phyloP scores from a whole-genome alignment of 805 yeast species.

The Saccharomyces paradoxus region DNA sequence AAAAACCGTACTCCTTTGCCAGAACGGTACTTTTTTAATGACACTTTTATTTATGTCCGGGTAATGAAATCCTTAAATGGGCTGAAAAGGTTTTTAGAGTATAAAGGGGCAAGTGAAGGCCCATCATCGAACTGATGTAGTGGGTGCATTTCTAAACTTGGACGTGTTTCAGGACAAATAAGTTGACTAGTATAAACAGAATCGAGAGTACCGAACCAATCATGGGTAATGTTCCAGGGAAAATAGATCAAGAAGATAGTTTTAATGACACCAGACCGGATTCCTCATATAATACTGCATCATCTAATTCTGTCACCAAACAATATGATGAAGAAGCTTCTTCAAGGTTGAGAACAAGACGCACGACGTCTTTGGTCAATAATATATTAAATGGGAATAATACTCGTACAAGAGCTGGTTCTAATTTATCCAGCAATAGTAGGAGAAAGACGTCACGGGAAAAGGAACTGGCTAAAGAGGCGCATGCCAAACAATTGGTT shows the following conservation, averaged over 20 bases:
- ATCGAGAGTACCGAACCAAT: neutral
- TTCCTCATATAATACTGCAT: conserved; percentile 6
- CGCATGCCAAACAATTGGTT: conserved; percentile 48
- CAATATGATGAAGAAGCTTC: conserved; percentile 6
- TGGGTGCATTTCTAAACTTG: neutral
- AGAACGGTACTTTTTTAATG: neutral
- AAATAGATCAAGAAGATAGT: conserved; percentile 31
- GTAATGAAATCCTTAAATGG: neutral
- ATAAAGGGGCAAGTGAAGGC: neutral
- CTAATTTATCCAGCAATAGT: conserved; percentile 7
- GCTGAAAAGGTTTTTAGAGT: neutral
- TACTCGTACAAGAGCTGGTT: conserved; percentile 21
- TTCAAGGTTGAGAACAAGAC: conserved; percentile 11
- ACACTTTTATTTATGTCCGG: neutral
- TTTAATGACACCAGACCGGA: conserved; percentile 11
- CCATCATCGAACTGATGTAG: neutral
- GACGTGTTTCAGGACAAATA: neutral
- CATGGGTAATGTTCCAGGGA: conserved; percentile 45
- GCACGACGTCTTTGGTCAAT: conserved; percentile 24
- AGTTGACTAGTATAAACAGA: neutral
- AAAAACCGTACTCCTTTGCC: neutral
- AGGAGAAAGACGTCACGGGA: conserved; percentile 44
- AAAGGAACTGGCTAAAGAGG: conserved; percentile 43
- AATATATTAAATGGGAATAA: conserved; percentile 14
- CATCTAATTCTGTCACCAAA: conserved; percentile 4